Conservation (phyloP, 495 filamentous ascomycete genomes). For the Penicillium daleae region DNA sequence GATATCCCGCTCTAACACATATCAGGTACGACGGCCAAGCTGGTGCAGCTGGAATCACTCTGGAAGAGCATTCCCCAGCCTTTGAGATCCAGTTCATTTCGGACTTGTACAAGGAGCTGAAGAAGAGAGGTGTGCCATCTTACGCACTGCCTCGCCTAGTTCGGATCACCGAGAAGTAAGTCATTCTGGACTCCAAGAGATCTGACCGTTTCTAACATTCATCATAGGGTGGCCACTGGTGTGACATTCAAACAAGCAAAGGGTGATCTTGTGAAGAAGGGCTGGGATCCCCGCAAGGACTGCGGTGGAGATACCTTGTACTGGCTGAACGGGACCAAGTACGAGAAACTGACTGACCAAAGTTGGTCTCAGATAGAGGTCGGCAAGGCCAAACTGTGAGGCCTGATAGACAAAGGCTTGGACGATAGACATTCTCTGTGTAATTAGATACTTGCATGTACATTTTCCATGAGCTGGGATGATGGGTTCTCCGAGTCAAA, state of each 20-base stretch:
- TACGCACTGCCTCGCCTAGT: conserved; percentile 55
- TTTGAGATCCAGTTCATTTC: conserved; percentile 40
- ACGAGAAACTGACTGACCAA: conserved; percentile 42
- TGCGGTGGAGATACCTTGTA: conserved; percentile 48
- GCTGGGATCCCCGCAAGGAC: conserved; percentile 45
- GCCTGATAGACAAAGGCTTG: background rate
- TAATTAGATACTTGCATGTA: background rate
- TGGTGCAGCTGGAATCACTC: conserved; percentile 53
- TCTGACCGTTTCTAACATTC: conserved; percentile 1
- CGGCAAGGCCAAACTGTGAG: conserved; percentile 51
- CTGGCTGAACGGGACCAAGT: conserved; percentile 51
- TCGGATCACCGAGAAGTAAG: conserved; percentile 54
- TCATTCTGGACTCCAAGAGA: background rate
- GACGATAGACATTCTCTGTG: background rate
- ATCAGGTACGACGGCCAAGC: conserved; percentile 57
- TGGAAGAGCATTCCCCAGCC: conserved; percentile 39
- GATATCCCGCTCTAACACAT: background rate
- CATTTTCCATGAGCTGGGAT: background rate
- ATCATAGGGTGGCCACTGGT: conserved; percentile 48
- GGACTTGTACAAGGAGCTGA: conserved; percentile 43
- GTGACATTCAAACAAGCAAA: conserved; percentile 60
- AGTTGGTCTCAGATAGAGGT: conserved; percentile 51
- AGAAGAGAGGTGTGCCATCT: conserved; percentile 52
- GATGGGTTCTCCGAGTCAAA: background rate
- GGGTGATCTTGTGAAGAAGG: conserved; percentile 49